Evolutionary conservation across 2,329 filamentous ascomycete species (phyloP).

Genomic region (Capronia epimyces): DNA sequence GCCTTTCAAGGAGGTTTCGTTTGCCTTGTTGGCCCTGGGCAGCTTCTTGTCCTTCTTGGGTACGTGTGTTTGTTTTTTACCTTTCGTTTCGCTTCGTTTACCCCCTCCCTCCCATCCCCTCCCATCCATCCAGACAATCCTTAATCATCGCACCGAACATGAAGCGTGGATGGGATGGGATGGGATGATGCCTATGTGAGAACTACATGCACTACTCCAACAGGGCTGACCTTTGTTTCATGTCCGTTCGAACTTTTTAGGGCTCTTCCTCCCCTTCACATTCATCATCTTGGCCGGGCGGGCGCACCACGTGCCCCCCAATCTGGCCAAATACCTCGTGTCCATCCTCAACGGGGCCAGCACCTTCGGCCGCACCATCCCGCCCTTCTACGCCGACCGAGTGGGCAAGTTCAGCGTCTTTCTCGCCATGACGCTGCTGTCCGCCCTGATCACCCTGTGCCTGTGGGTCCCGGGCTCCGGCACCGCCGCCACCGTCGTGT

Average conservation of each 20-base stretch:
- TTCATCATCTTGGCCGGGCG: constrained; percentile 29
- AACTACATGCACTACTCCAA: too few relatives aligned
- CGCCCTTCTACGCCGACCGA: constrained; percentile 33
- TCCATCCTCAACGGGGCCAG: constrained; percentile 49
- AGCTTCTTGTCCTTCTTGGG: constrained; percentile 45
- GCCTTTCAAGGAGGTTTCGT: constrained; percentile 30
- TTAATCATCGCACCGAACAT: too few relatives aligned
- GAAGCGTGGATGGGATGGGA: too few relatives aligned
- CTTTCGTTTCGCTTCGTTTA: constrained; percentile 25
- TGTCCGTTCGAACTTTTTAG: too few relatives aligned
- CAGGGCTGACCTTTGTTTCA: too few relatives aligned
- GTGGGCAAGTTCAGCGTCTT: constrained; percentile 30
- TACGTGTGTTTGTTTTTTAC: constrained; percentile 13
- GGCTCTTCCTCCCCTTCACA: constrained; percentile 32
- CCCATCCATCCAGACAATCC: too few relatives aligned
- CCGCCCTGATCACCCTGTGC: constrained; percentile 47
- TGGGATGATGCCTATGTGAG: too few relatives aligned
- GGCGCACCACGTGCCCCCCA: constrained; percentile 44
- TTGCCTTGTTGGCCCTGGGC: constrained; percentile 27
- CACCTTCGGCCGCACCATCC: constrained; percentile 35
- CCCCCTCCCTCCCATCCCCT: too few relatives aligned
- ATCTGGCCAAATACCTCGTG: constrained; percentile 50
- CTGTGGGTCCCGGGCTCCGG: constrained; percentile 52
- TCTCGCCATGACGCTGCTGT: constrained; percentile 35
- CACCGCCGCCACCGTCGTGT: constrained; percentile 57